These are phyloP conservation scores for Cucurbitaria berberidis DNA, from an alignment of 2,329 filamentous ascomycete species.

Conservation along the genomic window DNA sequence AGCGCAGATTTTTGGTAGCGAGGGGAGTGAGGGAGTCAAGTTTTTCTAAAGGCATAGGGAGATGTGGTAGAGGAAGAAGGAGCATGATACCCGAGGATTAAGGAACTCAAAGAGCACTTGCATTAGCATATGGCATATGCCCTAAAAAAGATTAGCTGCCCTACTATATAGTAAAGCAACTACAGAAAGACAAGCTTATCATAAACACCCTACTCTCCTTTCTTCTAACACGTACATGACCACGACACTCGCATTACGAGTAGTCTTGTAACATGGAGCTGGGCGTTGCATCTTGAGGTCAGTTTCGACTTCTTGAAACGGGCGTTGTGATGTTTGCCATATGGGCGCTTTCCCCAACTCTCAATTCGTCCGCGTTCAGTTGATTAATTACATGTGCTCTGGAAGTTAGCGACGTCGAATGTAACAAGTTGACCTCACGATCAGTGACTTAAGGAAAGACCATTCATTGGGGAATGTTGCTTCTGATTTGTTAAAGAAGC, in stretches of 20 bases:
- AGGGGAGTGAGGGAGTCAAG: slow-evolving; percentile 84
- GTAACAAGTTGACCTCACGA: neutral
- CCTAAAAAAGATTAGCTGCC: neutral
- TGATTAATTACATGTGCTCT: too few relatives aligned
- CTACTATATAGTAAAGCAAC: neutral
- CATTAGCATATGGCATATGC: neutral
- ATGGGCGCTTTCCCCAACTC: too few relatives aligned
- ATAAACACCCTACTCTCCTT: too few relatives aligned
- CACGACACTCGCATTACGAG: too few relatives aligned
- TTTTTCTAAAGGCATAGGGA: slow-evolving; percentile 66
- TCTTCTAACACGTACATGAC: too few relatives aligned
- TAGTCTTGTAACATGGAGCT: too few relatives aligned
- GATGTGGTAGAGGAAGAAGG: neutral
- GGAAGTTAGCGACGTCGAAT: neutral
- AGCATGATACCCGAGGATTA: neutral
- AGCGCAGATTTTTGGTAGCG: slow-evolving; percentile 90
- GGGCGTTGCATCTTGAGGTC: too few relatives aligned
- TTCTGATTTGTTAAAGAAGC: neutral
- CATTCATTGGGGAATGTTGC: neutral
- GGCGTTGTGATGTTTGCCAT: too few relatives aligned
- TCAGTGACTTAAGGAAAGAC: neutral
- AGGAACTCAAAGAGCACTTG: neutral
- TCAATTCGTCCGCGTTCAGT: too few relatives aligned
- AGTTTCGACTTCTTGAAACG: too few relatives aligned
- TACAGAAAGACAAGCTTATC: neutral